phyloP scores from a whole-genome alignment of 495 filamentous ascomycete genomes.

The Aspergillus asperescens region DNA sequence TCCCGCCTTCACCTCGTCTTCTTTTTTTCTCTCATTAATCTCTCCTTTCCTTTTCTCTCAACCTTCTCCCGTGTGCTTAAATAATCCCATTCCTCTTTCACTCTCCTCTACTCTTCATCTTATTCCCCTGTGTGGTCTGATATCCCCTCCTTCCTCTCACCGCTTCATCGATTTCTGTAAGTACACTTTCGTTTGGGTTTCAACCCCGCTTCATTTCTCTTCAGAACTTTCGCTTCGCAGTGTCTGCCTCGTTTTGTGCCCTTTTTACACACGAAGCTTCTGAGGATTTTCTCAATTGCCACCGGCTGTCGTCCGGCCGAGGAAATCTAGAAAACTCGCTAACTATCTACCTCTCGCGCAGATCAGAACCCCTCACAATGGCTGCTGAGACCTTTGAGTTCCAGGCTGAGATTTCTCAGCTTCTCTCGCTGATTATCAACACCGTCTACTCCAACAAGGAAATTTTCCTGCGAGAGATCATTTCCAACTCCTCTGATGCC shows the following conservation, averaged over 20 bases:
- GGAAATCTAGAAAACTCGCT: background rate
- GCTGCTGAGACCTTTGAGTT: conserved; percentile 95
- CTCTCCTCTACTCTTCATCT: background rate
- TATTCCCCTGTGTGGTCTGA: background rate
- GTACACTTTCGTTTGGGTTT: conserved; percentile 1
- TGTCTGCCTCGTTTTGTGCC: background rate
- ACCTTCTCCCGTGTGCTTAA: conserved; percentile 7
- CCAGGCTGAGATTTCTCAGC: conserved; percentile 99
- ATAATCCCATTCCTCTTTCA: conserved; percentile 1
- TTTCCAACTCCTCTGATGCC: conserved; percentile 97
- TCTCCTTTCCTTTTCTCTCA: conserved; percentile 6
- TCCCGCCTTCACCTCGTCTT: conserved; percentile 19
- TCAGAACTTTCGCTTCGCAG: background rate
- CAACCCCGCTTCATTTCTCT: background rate
- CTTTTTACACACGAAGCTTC: background rate
- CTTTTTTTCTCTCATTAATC: conserved; percentile 22
- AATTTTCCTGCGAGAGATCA: conserved; percentile 96
- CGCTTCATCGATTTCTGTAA: conserved; percentile 11
- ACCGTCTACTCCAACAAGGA: conserved; percentile 99
- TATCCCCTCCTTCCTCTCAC: conserved; percentile 1
- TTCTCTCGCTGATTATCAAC: conserved; percentile 98
- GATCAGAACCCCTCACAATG: conserved; percentile 52
- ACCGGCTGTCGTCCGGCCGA: background rate
- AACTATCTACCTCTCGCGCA: conserved; percentile 10
- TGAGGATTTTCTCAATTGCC: background rate